Percentiles rank a stretch among this genome's conserved stretches.
These are phyloP conservation scores for Dioscorea cayenensis DNA, from an alignment of 116 monocot species.

Conservation along the genomic window DNA sequence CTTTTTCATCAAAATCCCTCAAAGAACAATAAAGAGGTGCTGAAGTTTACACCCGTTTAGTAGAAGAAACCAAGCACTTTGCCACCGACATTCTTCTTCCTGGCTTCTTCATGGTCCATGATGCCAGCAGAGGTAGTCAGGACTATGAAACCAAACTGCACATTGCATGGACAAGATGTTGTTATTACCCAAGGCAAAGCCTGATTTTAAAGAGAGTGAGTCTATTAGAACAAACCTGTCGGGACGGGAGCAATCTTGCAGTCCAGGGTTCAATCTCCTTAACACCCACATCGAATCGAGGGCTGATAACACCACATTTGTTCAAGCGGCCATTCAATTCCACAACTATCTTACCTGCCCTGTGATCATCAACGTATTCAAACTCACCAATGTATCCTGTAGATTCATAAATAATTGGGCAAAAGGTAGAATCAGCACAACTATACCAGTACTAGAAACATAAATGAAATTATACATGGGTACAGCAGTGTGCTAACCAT, in stretches of 20 bases:
- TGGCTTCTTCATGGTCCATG: conserved; percentile 48
- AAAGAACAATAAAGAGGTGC: not conserved
- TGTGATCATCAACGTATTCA: conserved; percentile 43
- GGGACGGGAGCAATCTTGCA: conserved; percentile 32
- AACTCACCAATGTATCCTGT: conserved; percentile 42
- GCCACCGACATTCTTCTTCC: conserved; percentile 52
- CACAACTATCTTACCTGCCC: conserved; percentile 39
- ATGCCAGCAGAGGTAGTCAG: conserved; percentile 39
- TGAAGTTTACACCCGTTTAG: not conserved
- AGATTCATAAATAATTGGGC: not conserved
- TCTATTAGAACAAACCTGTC: conserved; percentile 17
- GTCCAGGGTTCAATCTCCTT: conserved; percentile 43
- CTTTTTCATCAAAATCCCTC: not conserved
- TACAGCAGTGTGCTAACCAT: conserved; percentile 6
- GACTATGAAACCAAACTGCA: conserved; percentile 41
- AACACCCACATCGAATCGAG: conserved; percentile 34
- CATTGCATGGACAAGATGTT: not conserved
- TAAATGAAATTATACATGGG: not conserved
- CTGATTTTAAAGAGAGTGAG: not conserved
- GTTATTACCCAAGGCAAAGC: not conserved
- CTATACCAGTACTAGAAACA: not conserved
- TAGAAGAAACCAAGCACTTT: conserved; percentile 44
- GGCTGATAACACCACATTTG: conserved; percentile 45
- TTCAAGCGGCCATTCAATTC: conserved; percentile 40
- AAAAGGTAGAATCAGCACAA: not conserved